These are phyloP conservation scores for Cercospora janseana DNA, from an alignment of 2,329 filamentous ascomycete species.

Conservation along the genomic window DNA sequence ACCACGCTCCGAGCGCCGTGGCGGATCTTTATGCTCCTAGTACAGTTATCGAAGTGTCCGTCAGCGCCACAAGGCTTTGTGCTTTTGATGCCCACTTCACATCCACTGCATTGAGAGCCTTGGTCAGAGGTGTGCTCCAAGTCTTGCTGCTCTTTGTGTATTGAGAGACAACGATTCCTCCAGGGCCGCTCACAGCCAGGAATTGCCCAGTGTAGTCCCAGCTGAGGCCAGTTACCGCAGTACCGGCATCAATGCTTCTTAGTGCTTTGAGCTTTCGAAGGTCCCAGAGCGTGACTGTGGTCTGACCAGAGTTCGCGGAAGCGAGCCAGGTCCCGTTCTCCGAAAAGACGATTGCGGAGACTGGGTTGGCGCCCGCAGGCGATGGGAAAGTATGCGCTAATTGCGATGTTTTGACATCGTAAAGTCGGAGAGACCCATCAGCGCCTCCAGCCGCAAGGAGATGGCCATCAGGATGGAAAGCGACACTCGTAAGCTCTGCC, in stretches of 20 bases:
- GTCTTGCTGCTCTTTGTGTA: constrained; percentile 83
- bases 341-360: constrained; percentile 79
- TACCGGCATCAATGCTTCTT: constrained; percentile 84
- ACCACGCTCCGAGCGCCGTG: not conserved
- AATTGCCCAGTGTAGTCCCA: constrained; percentile 98
- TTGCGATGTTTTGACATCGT: constrained; percentile 76
- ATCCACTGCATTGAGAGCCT: constrained; percentile 68
- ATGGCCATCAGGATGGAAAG: constrained; percentile 97
- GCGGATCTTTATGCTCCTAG: constrained; percentile 44
- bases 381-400: constrained; percentile 68
- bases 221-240: constrained; percentile 68
- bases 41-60: constrained; percentile 74
- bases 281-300: constrained; percentile 82
- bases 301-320: constrained; percentile 73
- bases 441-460: constrained; percentile 81
- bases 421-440: constrained; percentile 81
- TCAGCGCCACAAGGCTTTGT: constrained; percentile 71
- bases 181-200: constrained; percentile 75
- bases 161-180: constrained; percentile 81
- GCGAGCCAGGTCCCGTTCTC: constrained; percentile 98
- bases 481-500: constrained; percentile 68
- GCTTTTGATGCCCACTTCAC: constrained; percentile 76
- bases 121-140: constrained; percentile 83
- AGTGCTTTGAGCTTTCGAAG: constrained; percentile 78
- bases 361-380: constrained; percentile 55